Evolutionary conservation across 2,329 filamentous ascomycete species (phyloP), one percentile per base, ranked within the genome.

Genomic region (Pseudopithomyces maydicus): DNA sequence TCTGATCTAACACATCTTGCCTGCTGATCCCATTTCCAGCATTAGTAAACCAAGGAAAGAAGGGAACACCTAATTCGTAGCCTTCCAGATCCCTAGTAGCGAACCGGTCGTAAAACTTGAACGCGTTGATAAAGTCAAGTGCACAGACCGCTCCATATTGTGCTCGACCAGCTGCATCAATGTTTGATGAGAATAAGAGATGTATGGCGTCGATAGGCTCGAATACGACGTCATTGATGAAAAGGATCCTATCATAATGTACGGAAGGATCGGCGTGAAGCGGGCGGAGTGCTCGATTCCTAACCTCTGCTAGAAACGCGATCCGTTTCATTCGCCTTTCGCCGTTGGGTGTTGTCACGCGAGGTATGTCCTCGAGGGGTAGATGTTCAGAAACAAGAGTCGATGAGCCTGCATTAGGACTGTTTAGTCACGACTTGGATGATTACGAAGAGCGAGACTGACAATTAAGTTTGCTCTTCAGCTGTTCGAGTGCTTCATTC

Each of bases 81-180:
- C 88, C 88, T 57, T 90, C 83, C 2, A 79, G 77, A 65, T 92
- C 90, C 14, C 89, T 82, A 17, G 88, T 85, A 2, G 89, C 90
- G 70, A 90, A 91, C 0, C 88, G 86, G 71, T 92, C 90, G 73
- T 92, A 92, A 69, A 87, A 90, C 39, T 84, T 80, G 58, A 89
- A 85, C 0, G 88, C 85, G 52, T 84, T 83, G 58, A 86, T 84
- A 65, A 87, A 91, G 74, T 92, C 90, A 38, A 90, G 76, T 0
- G 88, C 88, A 68, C 90, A 92, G 2, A 87, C 87, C 0, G 88
- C 86, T 3, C 87, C 84, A 64, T 91, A 92, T 49, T 74, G 63
- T 15, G 78, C 74, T 14, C 69, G 71, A 11, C 87, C 88, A 32
- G 81, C 74, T 8, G 78, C 70, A 54, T 82, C 78, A 17, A 78